These are phyloP conservation scores for Paramecium sexaurelia DNA, from an alignment of 73 alveolate species.

Conservation along the genomic window DNA sequence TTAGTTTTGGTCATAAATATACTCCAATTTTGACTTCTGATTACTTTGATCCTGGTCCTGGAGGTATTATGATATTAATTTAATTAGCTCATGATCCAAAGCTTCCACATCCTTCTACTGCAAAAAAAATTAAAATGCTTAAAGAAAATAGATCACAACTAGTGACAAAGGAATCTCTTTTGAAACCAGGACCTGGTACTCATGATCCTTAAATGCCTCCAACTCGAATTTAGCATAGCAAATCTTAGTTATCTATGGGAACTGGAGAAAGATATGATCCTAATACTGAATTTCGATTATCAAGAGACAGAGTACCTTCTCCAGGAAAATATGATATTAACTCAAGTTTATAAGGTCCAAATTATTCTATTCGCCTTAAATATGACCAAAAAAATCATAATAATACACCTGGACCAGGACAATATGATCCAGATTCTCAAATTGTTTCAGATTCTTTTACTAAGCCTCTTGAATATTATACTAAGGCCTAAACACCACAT, in stretches of 20 bases:
- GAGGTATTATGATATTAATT: not conserved
- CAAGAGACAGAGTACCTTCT: slow-evolving; percentile 15
- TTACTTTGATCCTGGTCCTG: slow-evolving; percentile 45
- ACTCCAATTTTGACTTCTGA: not conserved
- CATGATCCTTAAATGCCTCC: not conserved
- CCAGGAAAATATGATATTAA: slow-evolving; percentile 34
- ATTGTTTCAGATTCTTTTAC: not conserved
- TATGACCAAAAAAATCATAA: not conserved
- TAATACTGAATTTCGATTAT: not conserved
- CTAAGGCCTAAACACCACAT: not conserved
- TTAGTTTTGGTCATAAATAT: slow-evolving; percentile 4
- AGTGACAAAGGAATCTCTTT: not conserved
- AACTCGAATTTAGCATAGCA: not conserved
- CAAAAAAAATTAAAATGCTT: slow-evolving; percentile 28
- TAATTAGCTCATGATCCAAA: slow-evolving; percentile 32
- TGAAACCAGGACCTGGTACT: slow-evolving; percentile 47
- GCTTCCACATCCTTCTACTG: slow-evolving; percentile 33
- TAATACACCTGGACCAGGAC: slow-evolving; percentile 33
- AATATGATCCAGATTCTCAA: slow-evolving; percentile 41
- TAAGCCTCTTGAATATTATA: slow-evolving; percentile 9
- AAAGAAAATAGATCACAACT: not conserved
- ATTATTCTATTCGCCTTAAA: slow-evolving; percentile 34
- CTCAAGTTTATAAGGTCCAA: slow-evolving; percentile 49
- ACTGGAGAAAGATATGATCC: slow-evolving; percentile 28
- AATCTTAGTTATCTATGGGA: not conserved